These are phyloP conservation scores for Syzygium aromaticum DNA, from an alignment of 345 rosid species.

Conservation along the genomic window DNA sequence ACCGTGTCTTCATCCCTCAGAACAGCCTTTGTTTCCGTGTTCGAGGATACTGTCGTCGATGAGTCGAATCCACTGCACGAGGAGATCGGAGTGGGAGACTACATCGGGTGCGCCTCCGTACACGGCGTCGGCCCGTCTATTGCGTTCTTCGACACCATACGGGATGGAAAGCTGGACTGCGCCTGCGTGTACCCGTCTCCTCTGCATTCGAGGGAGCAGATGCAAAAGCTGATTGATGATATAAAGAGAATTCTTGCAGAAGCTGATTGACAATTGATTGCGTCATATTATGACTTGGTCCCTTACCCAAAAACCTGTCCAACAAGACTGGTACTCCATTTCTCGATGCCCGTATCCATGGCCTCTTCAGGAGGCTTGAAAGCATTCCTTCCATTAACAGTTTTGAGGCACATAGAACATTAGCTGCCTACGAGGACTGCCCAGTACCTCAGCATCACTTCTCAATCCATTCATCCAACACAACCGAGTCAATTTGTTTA, in stretches of 20 bases:
- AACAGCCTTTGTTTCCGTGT: constrained; percentile 57
- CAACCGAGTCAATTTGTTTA: not conserved
- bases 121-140: constrained; percentile 71
- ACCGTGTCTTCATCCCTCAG: constrained; percentile 62
- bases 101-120: constrained; percentile 51
- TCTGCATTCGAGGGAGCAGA: constrained; percentile 73
- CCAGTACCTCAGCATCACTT: not conserved
- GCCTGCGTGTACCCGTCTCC: constrained; percentile 67
- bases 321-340: not conserved
- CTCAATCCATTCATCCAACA: not conserved
- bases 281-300: not conserved
- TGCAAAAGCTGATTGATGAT: constrained; percentile 34
- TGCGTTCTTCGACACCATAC: constrained; percentile 54
- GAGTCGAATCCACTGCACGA: constrained; percentile 8
- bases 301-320: not conserved
- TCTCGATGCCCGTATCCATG: not conserved
- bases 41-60: constrained; percentile 52
- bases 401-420: not conserved
- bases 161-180: constrained; percentile 54
- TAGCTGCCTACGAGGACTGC: not conserved
- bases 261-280: not conserved
- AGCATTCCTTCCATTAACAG: not conserved
- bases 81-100: constrained; percentile 43
- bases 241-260: constrained; percentile 47
- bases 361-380: not conserved